Percentiles rank a stretch among this genome's conserved stretches.
Evolutionary conservation across 106 monocot species (phyloP).

Genomic region (Dendrobium officinale): DNA sequence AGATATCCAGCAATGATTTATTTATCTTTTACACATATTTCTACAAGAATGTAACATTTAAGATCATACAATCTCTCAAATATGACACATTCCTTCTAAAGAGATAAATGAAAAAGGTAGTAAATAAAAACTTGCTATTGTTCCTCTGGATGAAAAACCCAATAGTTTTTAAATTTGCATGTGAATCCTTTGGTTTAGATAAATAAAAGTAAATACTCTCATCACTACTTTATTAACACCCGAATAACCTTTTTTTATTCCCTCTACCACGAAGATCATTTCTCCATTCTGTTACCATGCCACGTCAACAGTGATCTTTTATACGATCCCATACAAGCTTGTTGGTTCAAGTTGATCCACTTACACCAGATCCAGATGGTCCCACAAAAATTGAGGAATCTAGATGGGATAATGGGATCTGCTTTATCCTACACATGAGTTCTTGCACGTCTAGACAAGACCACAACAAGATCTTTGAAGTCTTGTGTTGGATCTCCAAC

Average conservation of each 20-base stretch:
- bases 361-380: background rate
- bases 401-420: background rate
- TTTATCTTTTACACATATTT: background rate
- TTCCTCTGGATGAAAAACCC: too few species aligned
- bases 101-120: background rate
- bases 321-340: background rate
- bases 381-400: background rate
- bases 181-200: too few species aligned
- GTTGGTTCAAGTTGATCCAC: background rate
- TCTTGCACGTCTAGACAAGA: background rate
- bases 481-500: background rate
- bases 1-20: background rate
- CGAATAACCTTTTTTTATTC: background rate
- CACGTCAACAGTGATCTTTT: background rate
- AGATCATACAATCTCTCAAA: background rate
- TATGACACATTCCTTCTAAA: background rate
- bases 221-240: background rate
- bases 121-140: too few species aligned
- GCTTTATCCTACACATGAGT: background rate
- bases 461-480: background rate
- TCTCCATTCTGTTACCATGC: background rate
- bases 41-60: background rate
- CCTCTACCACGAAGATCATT: background rate
- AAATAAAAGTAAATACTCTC: background rate
- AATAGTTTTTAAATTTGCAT: too few species aligned